phyloP scores from a whole-genome alignment of 352 stramenopile species.

The Phytopythium ostracodes region DNA sequence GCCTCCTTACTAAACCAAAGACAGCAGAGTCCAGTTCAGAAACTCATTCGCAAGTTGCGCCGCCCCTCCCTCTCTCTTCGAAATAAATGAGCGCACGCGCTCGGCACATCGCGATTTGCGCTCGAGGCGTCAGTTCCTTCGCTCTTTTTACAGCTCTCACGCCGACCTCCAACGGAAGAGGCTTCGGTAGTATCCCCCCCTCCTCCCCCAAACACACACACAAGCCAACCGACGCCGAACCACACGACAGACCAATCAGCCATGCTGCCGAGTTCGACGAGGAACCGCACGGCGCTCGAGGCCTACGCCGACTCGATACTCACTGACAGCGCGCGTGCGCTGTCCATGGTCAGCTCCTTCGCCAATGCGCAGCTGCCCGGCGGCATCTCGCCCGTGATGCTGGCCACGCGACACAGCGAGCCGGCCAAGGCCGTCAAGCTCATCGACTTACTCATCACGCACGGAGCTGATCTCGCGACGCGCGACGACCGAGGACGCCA shows the following conservation, averaged over 20 bases:
- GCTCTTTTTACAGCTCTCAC: not conserved
- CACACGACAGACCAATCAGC: not conserved
- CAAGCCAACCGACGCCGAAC: not conserved
- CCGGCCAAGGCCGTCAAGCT: conserved; percentile 2
- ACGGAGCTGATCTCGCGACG: conserved; percentile 22
- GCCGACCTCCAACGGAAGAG: conserved; percentile 4
- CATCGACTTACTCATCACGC: conserved; percentile 18
- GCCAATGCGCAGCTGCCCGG: conserved; percentile 6
- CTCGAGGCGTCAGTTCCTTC: not conserved
- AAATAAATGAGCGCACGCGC: not conserved
- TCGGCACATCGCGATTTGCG: not conserved
- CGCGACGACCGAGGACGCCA: conserved; percentile 18
- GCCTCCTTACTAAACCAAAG: not conserved
- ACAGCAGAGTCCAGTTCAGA: not conserved
- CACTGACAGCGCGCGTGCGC: not conserved
- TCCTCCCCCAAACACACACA: too few relatives aligned
- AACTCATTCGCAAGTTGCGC: not conserved
- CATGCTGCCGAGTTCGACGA: conserved; percentile 4
- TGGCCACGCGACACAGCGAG: conserved; percentile 6
- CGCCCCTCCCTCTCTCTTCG: not conserved
- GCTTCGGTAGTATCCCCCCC: not conserved
- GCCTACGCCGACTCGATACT: conserved; percentile 9
- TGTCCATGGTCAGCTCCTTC: conserved; percentile 1
- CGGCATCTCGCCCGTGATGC: conserved; percentile 9
- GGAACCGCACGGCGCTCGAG: conserved; percentile 6